Conservation (phyloP, 331 rosid species). For the Rhamnella rubrinervis region DNA sequence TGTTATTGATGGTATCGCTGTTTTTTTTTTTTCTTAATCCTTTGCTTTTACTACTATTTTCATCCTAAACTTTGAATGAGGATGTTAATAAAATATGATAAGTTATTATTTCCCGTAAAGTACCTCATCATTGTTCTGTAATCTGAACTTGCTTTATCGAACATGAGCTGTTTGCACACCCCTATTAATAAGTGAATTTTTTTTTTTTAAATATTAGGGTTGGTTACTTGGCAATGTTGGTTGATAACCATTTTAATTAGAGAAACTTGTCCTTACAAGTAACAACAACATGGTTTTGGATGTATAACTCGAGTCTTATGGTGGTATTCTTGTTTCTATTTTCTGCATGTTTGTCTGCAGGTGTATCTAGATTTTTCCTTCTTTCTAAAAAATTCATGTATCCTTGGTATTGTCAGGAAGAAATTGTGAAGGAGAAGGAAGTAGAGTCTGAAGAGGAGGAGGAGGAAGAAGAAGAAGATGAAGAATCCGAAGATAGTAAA, state of each 20-base stretch:
- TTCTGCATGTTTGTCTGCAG: neutral
- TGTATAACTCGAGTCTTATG: neutral
- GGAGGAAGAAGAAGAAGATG: conserved; percentile 42
- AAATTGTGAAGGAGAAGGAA: conserved; percentile 32
- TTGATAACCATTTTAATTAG: neutral
- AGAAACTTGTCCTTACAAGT: neutral
- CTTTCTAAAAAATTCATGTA: neutral
- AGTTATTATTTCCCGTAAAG: too few species aligned
- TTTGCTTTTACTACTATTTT: too few species aligned
- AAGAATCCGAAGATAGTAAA: conserved; percentile 52
- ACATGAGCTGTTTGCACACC: neutral
- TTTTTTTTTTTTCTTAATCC: too few species aligned
- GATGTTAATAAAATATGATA: too few species aligned
- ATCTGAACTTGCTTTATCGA: too few species aligned
- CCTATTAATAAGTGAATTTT: neutral
- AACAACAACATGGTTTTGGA: neutral
- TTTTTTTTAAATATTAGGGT: neutral
- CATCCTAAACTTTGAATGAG: too few species aligned
- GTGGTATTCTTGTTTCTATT: neutral
- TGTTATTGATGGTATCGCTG: too few species aligned
- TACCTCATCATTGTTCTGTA: too few species aligned
- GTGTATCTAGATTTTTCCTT: neutral
- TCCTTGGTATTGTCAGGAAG: conserved; percentile 30
- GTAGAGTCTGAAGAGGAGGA: conserved; percentile 35
- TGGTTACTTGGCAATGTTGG: neutral